phyloP scores from a whole-genome alignment of 2,329 filamentous ascomycete species.

The Neopestalotiopsis clavispora region DNA sequence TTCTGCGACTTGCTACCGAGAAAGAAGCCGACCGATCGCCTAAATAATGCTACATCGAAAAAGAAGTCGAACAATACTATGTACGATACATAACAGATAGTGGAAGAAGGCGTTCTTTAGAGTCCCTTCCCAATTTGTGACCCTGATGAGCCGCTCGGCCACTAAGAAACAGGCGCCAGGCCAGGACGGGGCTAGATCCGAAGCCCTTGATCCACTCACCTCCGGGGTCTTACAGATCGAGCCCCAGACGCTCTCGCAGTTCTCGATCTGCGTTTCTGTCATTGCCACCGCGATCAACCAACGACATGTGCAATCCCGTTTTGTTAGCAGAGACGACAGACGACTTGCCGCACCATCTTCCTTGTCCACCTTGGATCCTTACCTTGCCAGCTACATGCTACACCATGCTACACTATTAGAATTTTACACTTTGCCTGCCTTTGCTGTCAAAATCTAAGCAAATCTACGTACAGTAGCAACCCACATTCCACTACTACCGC shows the following conservation, averaged over 20 bases:
- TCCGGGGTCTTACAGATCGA: not conserved
- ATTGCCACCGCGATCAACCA: constrained; percentile 2
- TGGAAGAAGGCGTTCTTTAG: not conserved
- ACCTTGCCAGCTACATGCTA: not conserved
- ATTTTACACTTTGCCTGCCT: too few species aligned
- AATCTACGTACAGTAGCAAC: too few species aligned
- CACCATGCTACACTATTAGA: too few species aligned
- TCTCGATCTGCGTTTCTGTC: not conserved
- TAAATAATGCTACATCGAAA: too few species aligned
- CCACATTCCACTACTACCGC: too few species aligned
- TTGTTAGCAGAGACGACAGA: too few species aligned
- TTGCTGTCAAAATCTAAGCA: too few species aligned
- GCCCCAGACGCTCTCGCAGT: not conserved
- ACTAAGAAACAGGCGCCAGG: not conserved
- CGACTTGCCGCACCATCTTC: not conserved
- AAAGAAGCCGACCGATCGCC: too few species aligned
- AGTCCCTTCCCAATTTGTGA: not conserved
- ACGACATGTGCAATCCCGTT: not conserved
- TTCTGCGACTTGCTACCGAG: too few species aligned
- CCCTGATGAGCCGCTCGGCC: not conserved
- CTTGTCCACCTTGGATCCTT: too few species aligned
- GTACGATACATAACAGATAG: too few species aligned
- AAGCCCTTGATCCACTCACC: not conserved
- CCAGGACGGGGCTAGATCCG: not conserved
- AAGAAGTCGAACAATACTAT: too few species aligned